Percentiles rank a stretch among this genome's conserved stretches.
Conservation (phyloP, 805 yeast genomes). For the Candida germanica region DNA sequence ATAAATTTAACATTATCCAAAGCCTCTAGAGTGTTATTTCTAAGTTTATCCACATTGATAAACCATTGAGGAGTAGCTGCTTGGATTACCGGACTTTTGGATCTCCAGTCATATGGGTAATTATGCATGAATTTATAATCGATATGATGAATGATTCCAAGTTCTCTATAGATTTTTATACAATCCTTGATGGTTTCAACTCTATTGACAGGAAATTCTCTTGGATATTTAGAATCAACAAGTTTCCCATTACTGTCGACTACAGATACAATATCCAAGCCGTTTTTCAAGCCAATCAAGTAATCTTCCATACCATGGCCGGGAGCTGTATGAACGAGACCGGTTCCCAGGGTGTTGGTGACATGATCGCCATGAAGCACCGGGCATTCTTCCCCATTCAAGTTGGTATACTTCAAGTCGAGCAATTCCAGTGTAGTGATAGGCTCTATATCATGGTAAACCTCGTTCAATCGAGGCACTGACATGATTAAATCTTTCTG, state of each 20-base stretch:
- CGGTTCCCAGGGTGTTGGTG: slow-evolving; percentile 80
- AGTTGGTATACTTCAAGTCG: slow-evolving; percentile 29
- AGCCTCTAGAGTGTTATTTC: slow-evolving; percentile 56
- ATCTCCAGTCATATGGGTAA: slow-evolving; percentile 97
- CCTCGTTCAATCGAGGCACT: slow-evolving; percentile 25
- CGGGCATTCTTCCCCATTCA: slow-evolving; percentile 44
- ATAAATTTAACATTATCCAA: slow-evolving; percentile 62
- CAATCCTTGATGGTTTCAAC: slow-evolving; percentile 43
- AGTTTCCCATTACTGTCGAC: slow-evolving; percentile 76
- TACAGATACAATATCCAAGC: slow-evolving; percentile 65
- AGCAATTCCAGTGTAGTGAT: slow-evolving; percentile 5
- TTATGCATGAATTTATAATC: slow-evolving; percentile 65
- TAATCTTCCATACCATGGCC: slow-evolving; percentile 98
- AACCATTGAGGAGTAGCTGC: slow-evolving; percentile 98
- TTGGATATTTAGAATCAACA: slow-evolving; percentile 46
- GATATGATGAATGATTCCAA: slow-evolving; percentile 46
- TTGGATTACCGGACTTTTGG: slow-evolving; percentile 91
- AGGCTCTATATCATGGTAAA: neutral
- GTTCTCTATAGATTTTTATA: slow-evolving; percentile 43
- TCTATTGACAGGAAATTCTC: slow-evolving; percentile 35
- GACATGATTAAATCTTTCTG: slow-evolving; percentile 47
- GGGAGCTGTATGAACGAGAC: slow-evolving; percentile 95
- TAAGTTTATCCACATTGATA: slow-evolving; percentile 76
- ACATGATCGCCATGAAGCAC: slow-evolving; percentile 81
- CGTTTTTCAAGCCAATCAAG: slow-evolving; percentile 56